phyloP scores from a whole-genome alignment of 2,329 filamentous ascomycete genomes.

The Cercospora janseana region DNA sequence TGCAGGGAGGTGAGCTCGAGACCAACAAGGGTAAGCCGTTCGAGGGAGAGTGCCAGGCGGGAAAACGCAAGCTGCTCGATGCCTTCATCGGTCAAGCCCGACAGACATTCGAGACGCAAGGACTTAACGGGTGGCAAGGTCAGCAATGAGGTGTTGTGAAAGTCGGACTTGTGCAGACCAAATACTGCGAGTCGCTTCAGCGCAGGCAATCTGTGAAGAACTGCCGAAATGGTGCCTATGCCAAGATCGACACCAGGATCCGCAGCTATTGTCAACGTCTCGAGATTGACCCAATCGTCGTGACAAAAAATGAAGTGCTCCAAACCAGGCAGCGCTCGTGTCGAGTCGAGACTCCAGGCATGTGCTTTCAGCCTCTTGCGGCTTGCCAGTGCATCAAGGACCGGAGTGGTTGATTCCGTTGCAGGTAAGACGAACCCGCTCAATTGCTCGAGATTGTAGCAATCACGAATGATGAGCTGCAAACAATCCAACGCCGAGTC shows the following conservation, averaged over 20 bases:
- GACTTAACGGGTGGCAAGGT: slow-evolving; percentile 54
- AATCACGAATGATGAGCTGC: slow-evolving; percentile 58
- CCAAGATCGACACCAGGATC: slow-evolving; percentile 47
- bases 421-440: slow-evolving; percentile 52
- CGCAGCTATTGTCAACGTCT: slow-evolving; percentile 55
- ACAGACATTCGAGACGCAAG: slow-evolving; percentile 55
- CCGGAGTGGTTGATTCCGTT: slow-evolving; percentile 16
- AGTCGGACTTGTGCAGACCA: slow-evolving; percentile 54
- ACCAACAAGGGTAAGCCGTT: slow-evolving; percentile 52
- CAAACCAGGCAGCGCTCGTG: slow-evolving; percentile 40
- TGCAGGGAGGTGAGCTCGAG: slow-evolving; percentile 53
- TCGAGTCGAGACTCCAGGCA: slow-evolving; percentile 51
- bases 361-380: slow-evolving; percentile 55
- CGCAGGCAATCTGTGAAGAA: slow-evolving; percentile 53
- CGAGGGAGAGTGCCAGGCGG: slow-evolving; percentile 45
- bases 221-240: slow-evolving; percentile 55
- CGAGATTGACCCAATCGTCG: slow-evolving; percentile 50
- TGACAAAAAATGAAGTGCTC: slow-evolving; percentile 57
- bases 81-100: slow-evolving; percentile 56
- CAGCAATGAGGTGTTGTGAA: slow-evolving; percentile 55
- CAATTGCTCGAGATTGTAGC: slow-evolving; percentile 56
- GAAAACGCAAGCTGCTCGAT: slow-evolving; percentile 51
- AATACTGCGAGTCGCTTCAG: slow-evolving; percentile 56
- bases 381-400: slow-evolving; percentile 53
- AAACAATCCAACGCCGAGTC: slow-evolving; percentile 53